Evolutionary conservation across 345 rosid genomes (phyloP).

Genomic region (Syzygium aromaticum): DNA sequence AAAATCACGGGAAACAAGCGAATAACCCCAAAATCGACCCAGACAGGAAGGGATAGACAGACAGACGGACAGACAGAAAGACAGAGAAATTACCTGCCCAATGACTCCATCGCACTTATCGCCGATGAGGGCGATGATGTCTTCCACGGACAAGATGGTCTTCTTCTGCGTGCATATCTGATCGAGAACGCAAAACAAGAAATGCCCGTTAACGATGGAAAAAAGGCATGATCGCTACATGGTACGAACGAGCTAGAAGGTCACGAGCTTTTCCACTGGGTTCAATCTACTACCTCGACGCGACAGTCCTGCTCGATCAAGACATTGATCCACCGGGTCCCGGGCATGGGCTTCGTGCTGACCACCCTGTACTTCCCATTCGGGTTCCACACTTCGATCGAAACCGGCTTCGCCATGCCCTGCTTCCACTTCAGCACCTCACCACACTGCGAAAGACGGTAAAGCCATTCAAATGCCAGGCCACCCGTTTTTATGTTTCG

Average conservation of each 20-base stretch:
- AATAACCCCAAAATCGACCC: background rate
- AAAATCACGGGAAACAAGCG: background rate
- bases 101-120: slow-evolving; percentile 92
- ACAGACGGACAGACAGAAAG: background rate
- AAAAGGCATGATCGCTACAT: background rate
- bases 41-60: background rate
- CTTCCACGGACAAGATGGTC: slow-evolving; percentile 89
- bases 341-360: slow-evolving; percentile 96
- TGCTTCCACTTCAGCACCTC: background rate
- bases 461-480: background rate
- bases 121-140: slow-evolving; percentile 78
- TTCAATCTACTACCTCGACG: slow-evolving; percentile 67
- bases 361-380: slow-evolving; percentile 88
- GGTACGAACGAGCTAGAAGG: background rate
- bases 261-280: background rate
- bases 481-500: background rate
- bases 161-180: slow-evolving; percentile 92
- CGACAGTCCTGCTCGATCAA: slow-evolving; percentile 83
- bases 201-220: background rate
- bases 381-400: slow-evolving; percentile 90
- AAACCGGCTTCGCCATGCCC: slow-evolving; percentile 82
- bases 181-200: background rate
- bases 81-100: slow-evolving; percentile 53
- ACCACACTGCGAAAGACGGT: background rate
- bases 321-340: slow-evolving; percentile 98